Percentiles rank a stretch among this genome's conserved stretches.
These are phyloP conservation scores for Rhizophora apiculata DNA, from an alignment of 345 rosid species.

Conservation along the genomic window DNA sequence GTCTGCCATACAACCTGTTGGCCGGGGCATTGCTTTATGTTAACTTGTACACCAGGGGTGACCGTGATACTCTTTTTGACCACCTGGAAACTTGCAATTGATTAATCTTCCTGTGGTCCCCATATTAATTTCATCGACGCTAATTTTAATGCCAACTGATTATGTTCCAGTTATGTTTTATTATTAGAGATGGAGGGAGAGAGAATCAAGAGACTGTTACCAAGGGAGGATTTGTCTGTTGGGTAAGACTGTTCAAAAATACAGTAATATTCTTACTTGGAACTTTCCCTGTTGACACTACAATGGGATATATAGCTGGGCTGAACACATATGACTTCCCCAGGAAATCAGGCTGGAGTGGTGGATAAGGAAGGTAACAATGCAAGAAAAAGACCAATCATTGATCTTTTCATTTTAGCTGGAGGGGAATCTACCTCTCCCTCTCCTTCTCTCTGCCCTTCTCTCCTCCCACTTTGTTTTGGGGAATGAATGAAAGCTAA, in stretches of 20 bases:
- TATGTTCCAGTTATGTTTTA: too few species aligned
- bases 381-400: conserved; percentile 22
- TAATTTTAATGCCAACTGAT: too few species aligned
- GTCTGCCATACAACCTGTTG: conserved; percentile 40
- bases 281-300: conserved; percentile 6
- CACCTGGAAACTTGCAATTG: conserved; percentile 23
- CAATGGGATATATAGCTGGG: too few species aligned
- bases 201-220: conserved; percentile 15
- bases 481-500: conserved; percentile 14
- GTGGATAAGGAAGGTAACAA: conserved; percentile 31
- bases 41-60: conserved; percentile 35
- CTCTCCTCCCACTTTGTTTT: background rate
- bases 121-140: too few species aligned
- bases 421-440: conserved; percentile 31
- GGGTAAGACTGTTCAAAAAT: background rate
- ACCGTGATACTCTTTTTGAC: conserved; percentile 15
- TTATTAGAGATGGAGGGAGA: background rate
- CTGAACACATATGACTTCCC: background rate
- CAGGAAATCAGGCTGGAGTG: conserved; percentile 27
- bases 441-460: background rate
- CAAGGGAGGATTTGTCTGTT: conserved; percentile 20
- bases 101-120: background rate
- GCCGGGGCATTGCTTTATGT: conserved; percentile 35
- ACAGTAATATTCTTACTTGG: conserved; percentile 10
- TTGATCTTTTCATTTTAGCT: conserved; percentile 39